Evolutionary conservation across 371 early-diverging fungal genomes (phyloP).

Genomic region (Mortierella sp.): DNA sequence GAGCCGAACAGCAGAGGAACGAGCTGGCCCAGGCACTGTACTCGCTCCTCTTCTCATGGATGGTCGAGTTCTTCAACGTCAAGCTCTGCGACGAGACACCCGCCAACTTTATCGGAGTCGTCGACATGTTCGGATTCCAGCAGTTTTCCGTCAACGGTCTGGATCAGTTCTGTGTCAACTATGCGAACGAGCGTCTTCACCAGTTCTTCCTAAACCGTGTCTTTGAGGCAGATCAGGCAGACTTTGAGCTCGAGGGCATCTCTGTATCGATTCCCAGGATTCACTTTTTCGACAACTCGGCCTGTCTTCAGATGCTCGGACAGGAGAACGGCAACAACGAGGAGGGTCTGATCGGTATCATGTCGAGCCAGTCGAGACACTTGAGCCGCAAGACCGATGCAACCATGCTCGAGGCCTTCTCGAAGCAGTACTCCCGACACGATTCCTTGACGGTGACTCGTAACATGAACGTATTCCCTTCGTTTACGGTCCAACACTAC

Average conservation of each 20-base stretch:
- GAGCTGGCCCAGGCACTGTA: conserved; percentile 82
- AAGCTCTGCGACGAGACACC: conserved; percentile 74
- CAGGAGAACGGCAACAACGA: conserved; percentile 49
- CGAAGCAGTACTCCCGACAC: conserved; percentile 55
- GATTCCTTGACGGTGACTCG: conserved; percentile 44
- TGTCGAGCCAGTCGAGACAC: conserved; percentile 66
- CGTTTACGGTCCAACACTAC: conserved; percentile 86
- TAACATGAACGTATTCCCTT: conserved; percentile 57
- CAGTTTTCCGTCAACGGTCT: conserved; percentile 73
- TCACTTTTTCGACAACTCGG: conserved; percentile 70
- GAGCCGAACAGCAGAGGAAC: conserved; percentile 78
- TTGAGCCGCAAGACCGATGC: conserved; percentile 54
- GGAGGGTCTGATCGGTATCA: conserved; percentile 73
- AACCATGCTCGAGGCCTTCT: conserved; percentile 60
- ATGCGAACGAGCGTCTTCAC: conserved; percentile 86
- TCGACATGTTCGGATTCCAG: conserved; percentile 83
- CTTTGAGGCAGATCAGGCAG: conserved; percentile 70
- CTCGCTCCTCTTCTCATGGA: conserved; percentile 81
- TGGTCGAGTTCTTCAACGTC: conserved; percentile 81
- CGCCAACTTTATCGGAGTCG: conserved; percentile 79
- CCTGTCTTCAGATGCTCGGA: conserved; percentile 71
- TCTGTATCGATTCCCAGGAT: conserved; percentile 62
- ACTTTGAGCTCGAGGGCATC: conserved; percentile 68
- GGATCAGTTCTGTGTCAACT: conserved; percentile 88
- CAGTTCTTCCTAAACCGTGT: conserved; percentile 80